Percentiles rank a stretch among this genome's conserved stretches.
These are phyloP conservation scores for Gillenia trifoliata DNA, from an alignment of 306 rosid species.

Conservation along the genomic window DNA sequence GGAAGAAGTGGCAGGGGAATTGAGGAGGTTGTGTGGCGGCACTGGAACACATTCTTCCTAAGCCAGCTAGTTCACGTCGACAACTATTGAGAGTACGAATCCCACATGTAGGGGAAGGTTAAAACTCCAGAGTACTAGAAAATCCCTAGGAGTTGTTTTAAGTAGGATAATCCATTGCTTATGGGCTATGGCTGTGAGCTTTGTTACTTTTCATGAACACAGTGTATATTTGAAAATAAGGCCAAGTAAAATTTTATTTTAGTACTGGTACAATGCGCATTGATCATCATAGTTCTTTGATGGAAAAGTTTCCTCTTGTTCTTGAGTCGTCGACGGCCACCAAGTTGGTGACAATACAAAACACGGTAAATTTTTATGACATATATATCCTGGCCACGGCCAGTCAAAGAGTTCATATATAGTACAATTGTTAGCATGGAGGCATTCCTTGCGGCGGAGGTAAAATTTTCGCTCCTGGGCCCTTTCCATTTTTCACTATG, in stretches of 20 bases:
- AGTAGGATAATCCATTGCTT: not conserved
- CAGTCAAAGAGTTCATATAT: not conserved
- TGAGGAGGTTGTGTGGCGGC: not conserved
- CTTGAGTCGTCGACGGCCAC: not conserved
- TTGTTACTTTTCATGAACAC: not conserved
- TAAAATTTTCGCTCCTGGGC: not conserved
- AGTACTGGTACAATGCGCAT: not conserved
- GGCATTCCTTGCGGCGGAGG: slow-evolving; percentile 34
- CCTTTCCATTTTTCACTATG: slow-evolving; percentile 24
- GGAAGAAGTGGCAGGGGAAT: slow-evolving; percentile 2
- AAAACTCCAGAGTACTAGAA: not conserved
- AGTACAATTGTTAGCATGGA: slow-evolving; percentile 17
- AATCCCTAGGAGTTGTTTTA: not conserved
- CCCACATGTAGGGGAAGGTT: too few relatives aligned
- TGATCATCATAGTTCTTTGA: too few relatives aligned
- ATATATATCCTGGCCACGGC: not conserved
- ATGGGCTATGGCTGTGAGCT: not conserved
- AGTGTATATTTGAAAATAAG: not conserved
- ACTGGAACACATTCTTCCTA: not conserved
- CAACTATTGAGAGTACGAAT: not conserved
- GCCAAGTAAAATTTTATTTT: not conserved
- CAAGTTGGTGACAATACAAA: not conserved
- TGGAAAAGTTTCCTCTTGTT: not conserved
- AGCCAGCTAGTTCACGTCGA: not conserved
- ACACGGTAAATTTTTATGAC: not conserved